A percentile compares a stretch with the other conserved stretches of the same genome.
Evolutionary conservation across 1,139 yeast species (phyloP).

Genomic region (Pneumocystis murina): DNA sequence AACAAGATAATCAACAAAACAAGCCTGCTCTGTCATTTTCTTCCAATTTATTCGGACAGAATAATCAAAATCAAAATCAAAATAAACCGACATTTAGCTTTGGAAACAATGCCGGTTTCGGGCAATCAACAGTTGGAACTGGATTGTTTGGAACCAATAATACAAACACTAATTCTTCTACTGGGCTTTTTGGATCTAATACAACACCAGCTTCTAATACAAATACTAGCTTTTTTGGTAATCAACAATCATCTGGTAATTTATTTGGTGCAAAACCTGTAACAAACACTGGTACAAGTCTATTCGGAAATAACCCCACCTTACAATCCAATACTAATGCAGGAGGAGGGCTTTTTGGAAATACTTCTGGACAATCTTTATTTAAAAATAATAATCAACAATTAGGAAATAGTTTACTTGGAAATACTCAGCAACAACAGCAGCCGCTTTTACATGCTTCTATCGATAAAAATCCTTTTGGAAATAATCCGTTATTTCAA

Average conservation of each 20-base stretch:
- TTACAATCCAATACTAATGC: constrained; percentile 12
- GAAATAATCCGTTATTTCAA: constrained; percentile 49
- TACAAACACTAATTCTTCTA: constrained; percentile 15
- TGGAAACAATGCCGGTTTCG: constrained; percentile 7
- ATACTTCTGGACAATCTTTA: constrained; percentile 6
- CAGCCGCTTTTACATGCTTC: constrained; percentile 26
- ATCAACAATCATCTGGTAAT: constrained; percentile 18
- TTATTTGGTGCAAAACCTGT: constrained; percentile 24
- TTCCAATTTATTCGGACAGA: constrained; percentile 9
- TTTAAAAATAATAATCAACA: constrained; percentile 8
- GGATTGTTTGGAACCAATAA: constrained; percentile 16
- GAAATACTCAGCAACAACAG: constrained; percentile 14
- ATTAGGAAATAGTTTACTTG: constrained; percentile 10
- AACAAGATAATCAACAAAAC: constrained; percentile 15
- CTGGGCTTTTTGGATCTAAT: constrained; percentile 25
- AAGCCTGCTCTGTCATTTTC: constrained; percentile 8
- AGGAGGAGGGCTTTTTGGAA: constrained; percentile 25
- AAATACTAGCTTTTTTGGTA: not conserved
- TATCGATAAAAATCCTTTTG: constrained; percentile 54
- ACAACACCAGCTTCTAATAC: not conserved
- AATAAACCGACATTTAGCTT: constrained; percentile 15
- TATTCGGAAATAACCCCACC: not conserved
- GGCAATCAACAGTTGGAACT: constrained; percentile 5
- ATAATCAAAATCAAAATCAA: constrained; percentile 18
- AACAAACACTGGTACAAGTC: constrained; percentile 11